Evolutionary conservation across 306 rosid species (phyloP).

Genomic region (Cucurbita maxima): DNA sequence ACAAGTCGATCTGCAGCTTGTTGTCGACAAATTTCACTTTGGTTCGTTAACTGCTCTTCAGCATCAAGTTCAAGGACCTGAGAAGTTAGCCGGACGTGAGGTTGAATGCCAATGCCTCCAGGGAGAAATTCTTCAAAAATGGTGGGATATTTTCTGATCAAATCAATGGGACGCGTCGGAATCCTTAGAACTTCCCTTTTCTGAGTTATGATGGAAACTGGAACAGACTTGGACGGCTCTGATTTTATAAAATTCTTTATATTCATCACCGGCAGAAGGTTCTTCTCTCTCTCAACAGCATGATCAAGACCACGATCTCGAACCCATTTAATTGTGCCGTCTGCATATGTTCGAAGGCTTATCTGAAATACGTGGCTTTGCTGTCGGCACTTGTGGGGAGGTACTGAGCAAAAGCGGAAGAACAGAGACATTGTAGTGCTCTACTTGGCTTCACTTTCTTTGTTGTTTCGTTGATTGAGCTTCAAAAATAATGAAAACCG

Average conservation of each 20-base stretch:
- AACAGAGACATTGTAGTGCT: slow-evolving; percentile 8
- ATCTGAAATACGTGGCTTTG: background rate
- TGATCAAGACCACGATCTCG: slow-evolving; percentile 91
- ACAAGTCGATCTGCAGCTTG: slow-evolving; percentile 49
- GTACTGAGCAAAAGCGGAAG: slow-evolving; percentile 14
- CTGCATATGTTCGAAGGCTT: slow-evolving; percentile 28
- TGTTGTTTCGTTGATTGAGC: background rate
- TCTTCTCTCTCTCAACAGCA: slow-evolving; percentile 66
- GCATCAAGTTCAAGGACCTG: slow-evolving; percentile 32
- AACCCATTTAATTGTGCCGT: slow-evolving; percentile 27
- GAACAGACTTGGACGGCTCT: slow-evolving; percentile 70
- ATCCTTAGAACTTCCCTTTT: slow-evolving; percentile 26
- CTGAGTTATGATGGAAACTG: slow-evolving; percentile 36
- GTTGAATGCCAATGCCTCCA: slow-evolving; percentile 26
- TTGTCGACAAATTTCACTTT: slow-evolving; percentile 27
- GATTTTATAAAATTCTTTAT: slow-evolving; percentile 40
- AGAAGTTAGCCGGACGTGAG: slow-evolving; percentile 40
- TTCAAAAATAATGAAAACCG: background rate
- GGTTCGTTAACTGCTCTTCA: slow-evolving; percentile 32
- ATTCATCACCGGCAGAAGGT: slow-evolving; percentile 35
- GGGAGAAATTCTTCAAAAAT: slow-evolving; percentile 48
- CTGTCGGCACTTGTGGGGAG: background rate
- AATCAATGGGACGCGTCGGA: slow-evolving; percentile 55
- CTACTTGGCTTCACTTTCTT: background rate
- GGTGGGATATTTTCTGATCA: slow-evolving; percentile 54